Base-by-base conservation (phyloP, 441 rosid species). In the Mallotus repandus region DNA sequence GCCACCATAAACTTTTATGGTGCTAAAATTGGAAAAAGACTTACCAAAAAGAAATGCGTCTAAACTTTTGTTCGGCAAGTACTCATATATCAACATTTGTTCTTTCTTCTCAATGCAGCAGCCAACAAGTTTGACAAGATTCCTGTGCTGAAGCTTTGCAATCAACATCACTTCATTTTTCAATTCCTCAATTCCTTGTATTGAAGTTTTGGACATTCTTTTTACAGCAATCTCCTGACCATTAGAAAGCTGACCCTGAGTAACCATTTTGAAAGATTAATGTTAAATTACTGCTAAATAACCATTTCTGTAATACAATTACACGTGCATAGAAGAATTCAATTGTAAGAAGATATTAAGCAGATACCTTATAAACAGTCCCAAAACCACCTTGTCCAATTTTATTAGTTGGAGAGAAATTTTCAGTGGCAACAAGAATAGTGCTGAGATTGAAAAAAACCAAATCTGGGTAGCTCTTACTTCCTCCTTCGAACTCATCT, bases 81-180 rank as follows among this genome's bases (percentile, higher is more conserved):
- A 86, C 54, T 88, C 92, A 66, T 91, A 91, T 63, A 91, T 62
- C 60, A 88, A 67, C 88, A 88, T 82, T 65, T 81, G 86, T 71
- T 89, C 95, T 56, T 86, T 85, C 32, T 61, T 63, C 49, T 89
- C 80, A 71, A 87, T 82, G 77, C 90, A 86, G 43, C 79, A 87
- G 11, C 93, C 93, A 12, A 87, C 22, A 16, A 87, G 84, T 74
- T 79, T 85, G 21, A 88, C 91, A 45, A 91, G 93, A 72, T 91
- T 89, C 11, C 85, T 76, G 57, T 87, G 94, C 68, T 88, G 97
- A 66, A 91, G 83, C 53, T 86, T 89, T 0, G 91, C 84, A 55
- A 89, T 84, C 71, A 88, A 74, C 38, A 56, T 63, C 1, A 89
- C 74, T 78, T 91, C 92, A 54, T 54, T 54, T 16, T n/a, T 54